A percentile compares a stretch with the other conserved stretches of the same genome.
Evolutionary conservation across 75 land plant species (phyloP).

Genomic region (Cupressus sempervirens): DNA sequence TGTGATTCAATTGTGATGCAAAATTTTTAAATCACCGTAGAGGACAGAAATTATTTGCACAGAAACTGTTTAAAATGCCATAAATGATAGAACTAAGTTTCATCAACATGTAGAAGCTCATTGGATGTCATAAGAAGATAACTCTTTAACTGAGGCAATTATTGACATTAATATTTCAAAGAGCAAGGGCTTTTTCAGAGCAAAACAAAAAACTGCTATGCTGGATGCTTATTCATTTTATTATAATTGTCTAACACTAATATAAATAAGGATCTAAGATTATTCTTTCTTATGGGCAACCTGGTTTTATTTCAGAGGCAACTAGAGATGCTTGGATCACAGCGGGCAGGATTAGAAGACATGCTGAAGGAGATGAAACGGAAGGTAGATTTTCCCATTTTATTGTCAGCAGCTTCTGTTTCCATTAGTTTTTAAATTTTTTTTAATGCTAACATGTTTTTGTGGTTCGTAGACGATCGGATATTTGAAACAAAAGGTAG

Average conservation of each 20-base stretch:
- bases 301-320: constrained; percentile 55
- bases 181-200: background rate
- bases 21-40: background rate
- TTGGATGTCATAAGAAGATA: background rate
- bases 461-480: background rate
- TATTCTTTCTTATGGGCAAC: background rate
- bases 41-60: background rate
- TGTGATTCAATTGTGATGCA: background rate
- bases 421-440: background rate
- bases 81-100: background rate
- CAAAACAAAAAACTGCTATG: background rate
- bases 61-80: background rate
- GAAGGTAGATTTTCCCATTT: constrained; percentile 46
- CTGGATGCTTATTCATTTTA: background rate
- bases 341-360: constrained; percentile 94
- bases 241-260: background rate
- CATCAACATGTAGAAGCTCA: background rate
- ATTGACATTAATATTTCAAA: background rate
- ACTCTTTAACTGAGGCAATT: background rate
- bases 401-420: constrained; percentile 5
- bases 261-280: background rate
- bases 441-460: background rate
- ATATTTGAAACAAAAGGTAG: constrained; percentile 89
- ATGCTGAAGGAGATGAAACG: constrained; percentile 99
- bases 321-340: constrained; percentile 77